Base-by-base conservation (phyloP, 768 basidiomycete species). In the Termitomyces bulborhizus region DNA sequence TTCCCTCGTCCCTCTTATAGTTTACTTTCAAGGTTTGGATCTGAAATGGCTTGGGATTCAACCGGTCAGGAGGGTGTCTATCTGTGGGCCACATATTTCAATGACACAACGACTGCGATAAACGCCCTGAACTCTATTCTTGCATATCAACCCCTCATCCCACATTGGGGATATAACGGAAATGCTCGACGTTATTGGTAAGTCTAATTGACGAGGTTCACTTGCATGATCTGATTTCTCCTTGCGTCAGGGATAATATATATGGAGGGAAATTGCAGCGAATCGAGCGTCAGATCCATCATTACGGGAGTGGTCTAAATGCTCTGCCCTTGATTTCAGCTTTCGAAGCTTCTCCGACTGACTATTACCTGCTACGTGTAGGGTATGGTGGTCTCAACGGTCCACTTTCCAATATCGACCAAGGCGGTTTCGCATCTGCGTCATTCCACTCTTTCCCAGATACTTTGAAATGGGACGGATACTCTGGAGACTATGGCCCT, bases 91-190 rank as follows among this genome's bases (percentile, higher is more conserved):
- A 77, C 70, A 56, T 79, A 74, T 61, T 82, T 83, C 69, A 79
- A 79, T 58, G 76, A 81, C 59, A 69, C 73, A 0, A 71, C 65
- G 4, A 82, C 81, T 3, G 76, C 79, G 2, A 67, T 69, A 32
- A 82, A 82, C 60, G 74, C 76, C 6, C 66, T 83, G 60, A 81
- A 81, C 57, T 81, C 80, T 1, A 80, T 82, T 48, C 62, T 83
- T 46, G 80, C 80, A 1, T 83, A 81, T 58, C 78, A 83, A 59
- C 80, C 81, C 2, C 70, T 77, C 6, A 73, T 82, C 34, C 74
- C 80, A n/a, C 80, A 82, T 63, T 83, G 80, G 81, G 81, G 80
- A 15, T 81, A 81, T 65, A 81, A 82, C 59, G 80, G 81, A 6
- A 82, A 82, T 61, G 81, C 81, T 1, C 69, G 80, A 51, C 73